phyloP scores from a whole-genome alignment of 1,139 yeast genomes.

The Yamadazyma conglobata region DNA sequence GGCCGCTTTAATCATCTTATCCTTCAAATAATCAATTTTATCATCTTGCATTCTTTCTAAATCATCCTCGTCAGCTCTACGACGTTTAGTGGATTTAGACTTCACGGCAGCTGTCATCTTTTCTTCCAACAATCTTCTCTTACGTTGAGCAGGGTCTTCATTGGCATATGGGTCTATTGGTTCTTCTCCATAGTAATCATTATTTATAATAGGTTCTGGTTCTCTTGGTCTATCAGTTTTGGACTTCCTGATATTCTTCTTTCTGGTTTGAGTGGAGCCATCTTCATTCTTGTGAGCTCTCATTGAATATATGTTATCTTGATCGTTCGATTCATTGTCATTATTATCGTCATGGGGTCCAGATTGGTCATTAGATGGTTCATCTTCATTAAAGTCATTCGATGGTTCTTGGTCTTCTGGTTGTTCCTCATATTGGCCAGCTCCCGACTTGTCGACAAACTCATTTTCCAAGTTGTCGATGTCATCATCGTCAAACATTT shows the following conservation, averaged over 20 bases:
- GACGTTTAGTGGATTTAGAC: constrained; percentile 55
- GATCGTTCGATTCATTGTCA: constrained; percentile 24
- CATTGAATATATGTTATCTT: constrained; percentile 30
- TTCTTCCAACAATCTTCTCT: constrained; percentile 77
- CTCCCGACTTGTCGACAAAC: constrained; percentile 5
- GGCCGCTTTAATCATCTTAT: constrained; percentile 92
- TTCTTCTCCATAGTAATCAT: constrained; percentile 11
- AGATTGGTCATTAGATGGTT: constrained; percentile 3
- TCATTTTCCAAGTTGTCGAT: constrained; percentile 3
- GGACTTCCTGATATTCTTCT: constrained; percentile 38
- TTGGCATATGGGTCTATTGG: constrained; percentile 17
- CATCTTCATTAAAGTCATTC: constrained; percentile 12
- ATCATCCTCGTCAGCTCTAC: constrained; percentile 82
- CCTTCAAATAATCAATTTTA: constrained; percentile 73
- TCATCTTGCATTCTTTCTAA: constrained; percentile 95
- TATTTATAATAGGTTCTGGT: constrained; percentile 7
- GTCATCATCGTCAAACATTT: constrained; percentile 14
- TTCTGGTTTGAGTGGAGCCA: constrained; percentile 26
- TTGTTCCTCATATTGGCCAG: constrained; percentile 11
- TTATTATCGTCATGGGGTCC: constrained; percentile 9
- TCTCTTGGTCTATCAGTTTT: constrained; percentile 9
- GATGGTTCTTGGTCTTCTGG: constrained; percentile 10
- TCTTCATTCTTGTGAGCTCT: constrained; percentile 27
- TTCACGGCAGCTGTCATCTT: constrained; percentile 75
- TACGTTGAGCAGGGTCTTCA: constrained; percentile 51